Evolutionary conservation across 176 grass and related monocot genomes (phyloP), one percentile per base, ranked within the genome.

Genomic region (Paspalum vaginatum): DNA sequence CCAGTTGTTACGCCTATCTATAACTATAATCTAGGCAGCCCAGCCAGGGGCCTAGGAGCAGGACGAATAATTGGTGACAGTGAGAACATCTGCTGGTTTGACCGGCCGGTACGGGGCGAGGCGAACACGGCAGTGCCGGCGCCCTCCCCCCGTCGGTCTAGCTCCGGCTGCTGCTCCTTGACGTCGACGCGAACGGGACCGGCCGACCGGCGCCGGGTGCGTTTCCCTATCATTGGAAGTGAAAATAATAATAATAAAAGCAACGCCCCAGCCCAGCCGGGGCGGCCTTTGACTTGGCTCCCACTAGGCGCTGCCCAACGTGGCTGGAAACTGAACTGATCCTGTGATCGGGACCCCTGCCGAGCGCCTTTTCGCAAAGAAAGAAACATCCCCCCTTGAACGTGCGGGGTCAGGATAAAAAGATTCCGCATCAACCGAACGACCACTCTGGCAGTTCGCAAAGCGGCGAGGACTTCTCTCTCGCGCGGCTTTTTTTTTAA

Each of bases 241-340:
- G 32, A 32, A 72, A 50, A 52, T 11, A 32, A 43, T 59, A 65
- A 65, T n/a, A n/a, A n/a, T n/a, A n/a, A 44, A 58, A 47, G 59
- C 37, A 2, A 46, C 21, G 32, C 43, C 42, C 54, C 70, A 46
- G 5, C 32, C 61, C 79, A 59, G 9, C 47, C 53, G 55, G 27
- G 25, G 68, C 21, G 11, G 50, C 22, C 17, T 62, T 75, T 80
- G 70, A 80, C 76, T 79, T 80, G 81, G 81, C 81, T 48, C 80
- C 81, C 81, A 89, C 87, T 76, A 76, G 18, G 27, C 74, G 26
- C 10, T 76, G 48, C 68, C 25, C n/a, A 55, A 47, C 45, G 37
- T 42, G 58, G 80, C n/a, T 51, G 46, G 41, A 53, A 65, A 65
- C 76, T 47, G 6, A 65, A 65, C 76, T 47, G 6, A 43, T 54